Conservation (phyloP, 1,284 basidiomycete species). For the Takashimella tepidaria region DNA sequence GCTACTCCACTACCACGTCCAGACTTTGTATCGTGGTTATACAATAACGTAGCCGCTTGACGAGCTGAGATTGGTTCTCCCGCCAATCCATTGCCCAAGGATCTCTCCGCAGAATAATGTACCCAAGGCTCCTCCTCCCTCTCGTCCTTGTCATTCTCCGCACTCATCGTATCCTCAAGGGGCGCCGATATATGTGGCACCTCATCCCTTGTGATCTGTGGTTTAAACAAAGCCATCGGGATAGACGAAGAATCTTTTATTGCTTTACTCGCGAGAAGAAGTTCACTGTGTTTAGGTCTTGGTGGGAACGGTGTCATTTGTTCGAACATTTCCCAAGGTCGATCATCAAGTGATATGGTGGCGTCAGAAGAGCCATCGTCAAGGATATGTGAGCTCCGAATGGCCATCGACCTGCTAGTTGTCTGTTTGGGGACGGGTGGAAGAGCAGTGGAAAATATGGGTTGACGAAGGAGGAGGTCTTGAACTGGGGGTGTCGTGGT, state of each 20-base stretch:
- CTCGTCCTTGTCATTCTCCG: background rate
- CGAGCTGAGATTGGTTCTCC: conserved; percentile 31
- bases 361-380: conserved; percentile 13
- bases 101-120: conserved; percentile 32
- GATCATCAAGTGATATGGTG: conserved; percentile 33
- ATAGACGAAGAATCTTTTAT: conserved; percentile 37
- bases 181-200: conserved; percentile 11
- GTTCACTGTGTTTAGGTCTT: conserved; percentile 20
- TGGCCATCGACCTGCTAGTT: conserved; percentile 23
- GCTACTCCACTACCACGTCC: background rate
- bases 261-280: conserved; percentile 26
- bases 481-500: conserved; percentile 18
- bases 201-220: conserved; percentile 35
- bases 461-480: conserved; percentile 11
- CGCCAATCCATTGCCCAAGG: conserved; percentile 34
- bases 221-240: conserved; percentile 34
- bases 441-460: conserved; percentile 22
- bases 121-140: conserved; percentile 15
- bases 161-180: background rate
- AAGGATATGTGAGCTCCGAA: conserved; percentile 14
- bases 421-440: conserved; percentile 20
- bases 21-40: conserved; percentile 6
- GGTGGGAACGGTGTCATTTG: conserved; percentile 20
- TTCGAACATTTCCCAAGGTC: conserved; percentile 45
- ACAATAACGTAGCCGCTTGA: conserved; percentile 28